Evolutionary conservation across 2,329 filamentous ascomycete genomes (phyloP), one percentile per base, ranked within the genome.

Genomic region (Fusarium luffae): DNA sequence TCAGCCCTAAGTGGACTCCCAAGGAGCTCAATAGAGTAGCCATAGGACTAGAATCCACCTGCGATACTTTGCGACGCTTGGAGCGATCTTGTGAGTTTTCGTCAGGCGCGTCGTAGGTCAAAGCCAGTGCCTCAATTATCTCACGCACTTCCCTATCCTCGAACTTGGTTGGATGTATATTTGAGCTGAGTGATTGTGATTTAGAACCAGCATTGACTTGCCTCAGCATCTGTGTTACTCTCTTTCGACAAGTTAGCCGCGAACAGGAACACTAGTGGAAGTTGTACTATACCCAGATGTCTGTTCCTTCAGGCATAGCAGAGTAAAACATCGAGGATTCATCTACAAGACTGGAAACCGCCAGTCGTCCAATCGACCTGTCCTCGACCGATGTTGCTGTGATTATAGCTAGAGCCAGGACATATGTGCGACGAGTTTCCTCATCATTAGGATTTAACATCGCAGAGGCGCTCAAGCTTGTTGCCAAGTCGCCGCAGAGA

Each of bases 331-430:
- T 74, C n/a, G 81, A 76, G 28, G 83, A 73, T 40, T 81, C 78
- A n/a, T 81, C 79, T 11, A 83, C 75, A 18, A 85, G 76, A 48
- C 83, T 84, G 7, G 82, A 82, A 4, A 78, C 74, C 16, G 80
- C 80, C 28, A 86, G 71, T 37, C 82, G 79, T 14, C 79, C 79
- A 40, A 84, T 75, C 4, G 76, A 68, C 27, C 74, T 75, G 27
- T 77, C 76, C 8, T 71, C 63, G 4, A 80, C 46, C n/a, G 79
- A 79, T 14, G 76, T 77, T 30, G 79, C 74, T 4, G 81, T 75
- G 40, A 86, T 77, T 5, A 74, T 73, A 12, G 82, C 60, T 13
- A 85, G 73, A 13, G 81, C 79, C 43, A 77, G 66, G 43, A 81
- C 83, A 37, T 82, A 79, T 5, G 76, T 73, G 9, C 71, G 75